Evolutionary conservation across 164 flowering plant genomes (phyloP).

Genomic region (grape (Vitis vinifera)): DNA sequence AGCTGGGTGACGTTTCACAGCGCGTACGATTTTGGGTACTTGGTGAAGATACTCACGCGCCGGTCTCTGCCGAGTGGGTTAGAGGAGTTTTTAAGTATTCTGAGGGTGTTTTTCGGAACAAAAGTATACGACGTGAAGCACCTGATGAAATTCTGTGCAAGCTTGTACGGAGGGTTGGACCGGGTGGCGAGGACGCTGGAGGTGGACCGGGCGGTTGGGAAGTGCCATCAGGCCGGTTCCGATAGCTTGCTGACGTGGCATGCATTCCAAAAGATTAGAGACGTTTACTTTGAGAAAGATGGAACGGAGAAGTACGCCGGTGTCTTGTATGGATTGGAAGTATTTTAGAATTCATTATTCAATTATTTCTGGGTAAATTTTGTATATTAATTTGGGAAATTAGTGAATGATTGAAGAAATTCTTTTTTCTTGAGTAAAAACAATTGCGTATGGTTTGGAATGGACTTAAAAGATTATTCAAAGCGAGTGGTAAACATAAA

Average conservation of each 20-base stretch:
- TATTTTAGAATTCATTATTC: conserved; percentile 7
- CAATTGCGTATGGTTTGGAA: not conserved
- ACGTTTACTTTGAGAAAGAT: conserved; percentile 26
- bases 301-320: conserved; percentile 49
- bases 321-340: conserved; percentile 55
- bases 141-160: conserved; percentile 45
- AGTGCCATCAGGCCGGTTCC: conserved; percentile 65
- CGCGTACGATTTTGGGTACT: conserved; percentile 61
- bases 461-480: no score
- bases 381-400: not conserved
- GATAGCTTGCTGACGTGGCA: conserved; percentile 56
- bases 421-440: not conserved
- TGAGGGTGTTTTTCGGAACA: conserved; percentile 42
- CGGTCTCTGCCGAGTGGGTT: conserved; percentile 33
- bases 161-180: conserved; percentile 65
- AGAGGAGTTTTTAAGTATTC: conserved; percentile 27
- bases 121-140: conserved; percentile 56
- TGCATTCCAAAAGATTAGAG: conserved; percentile 50
- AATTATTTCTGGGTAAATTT: not conserved
- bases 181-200: conserved; percentile 44
- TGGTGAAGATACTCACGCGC: conserved; percentile 52
- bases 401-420: not conserved
- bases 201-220: conserved; percentile 49
- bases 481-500: no score
- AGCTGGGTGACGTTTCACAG: conserved; percentile 65